A percentile compares a stretch with the other conserved stretches of the same genome.
Evolutionary conservation across 2,329 filamentous ascomycete species (phyloP).

Genomic region (Ophiocordyceps camponoti-rufipedis): DNA sequence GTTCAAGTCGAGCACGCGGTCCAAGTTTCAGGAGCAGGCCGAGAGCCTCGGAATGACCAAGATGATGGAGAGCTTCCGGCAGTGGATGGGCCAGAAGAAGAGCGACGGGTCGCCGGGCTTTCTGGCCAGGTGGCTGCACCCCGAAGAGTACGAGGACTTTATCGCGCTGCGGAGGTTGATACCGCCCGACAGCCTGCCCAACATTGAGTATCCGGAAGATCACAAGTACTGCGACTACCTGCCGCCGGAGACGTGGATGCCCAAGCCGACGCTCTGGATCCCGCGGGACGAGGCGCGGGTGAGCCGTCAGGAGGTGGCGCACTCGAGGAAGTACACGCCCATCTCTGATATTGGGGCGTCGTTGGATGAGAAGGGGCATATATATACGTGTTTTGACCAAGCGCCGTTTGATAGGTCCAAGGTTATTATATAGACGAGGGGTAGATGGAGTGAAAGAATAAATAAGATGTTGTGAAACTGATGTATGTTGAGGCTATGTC

Average conservation of each 20-base stretch:
- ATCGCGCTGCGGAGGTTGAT: conserved; percentile 50
- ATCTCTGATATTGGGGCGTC: conserved; percentile 46
- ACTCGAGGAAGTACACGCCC: conserved; percentile 51
- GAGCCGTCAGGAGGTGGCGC: conserved; percentile 56
- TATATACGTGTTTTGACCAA: conserved; percentile 17
- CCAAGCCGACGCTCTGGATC: conserved; percentile 62
- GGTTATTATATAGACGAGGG: conserved; percentile 7
- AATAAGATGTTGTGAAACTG: too few species aligned
- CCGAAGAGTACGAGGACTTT: conserved; percentile 62
- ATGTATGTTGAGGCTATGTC: too few species aligned
- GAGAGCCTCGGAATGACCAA: conserved; percentile 11
- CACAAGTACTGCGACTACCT: conserved; percentile 45
- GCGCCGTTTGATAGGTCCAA: conserved; percentile 18
- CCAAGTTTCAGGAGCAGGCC: conserved; percentile 11
- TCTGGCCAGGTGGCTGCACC: conserved; percentile 53
- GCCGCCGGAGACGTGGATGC: conserved; percentile 42
- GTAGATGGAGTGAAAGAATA: not conserved
- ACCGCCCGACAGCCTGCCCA: conserved; percentile 29
- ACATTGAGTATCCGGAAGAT: conserved; percentile 31
- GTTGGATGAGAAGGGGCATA: conserved; percentile 14
- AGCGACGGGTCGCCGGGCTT: conserved; percentile 24
- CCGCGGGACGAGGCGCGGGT: conserved; percentile 59
- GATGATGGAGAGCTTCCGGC: conserved; percentile 9
- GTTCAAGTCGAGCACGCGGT: conserved; percentile 18
- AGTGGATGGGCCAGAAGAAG: conserved; percentile 10